Evolutionary conservation across 768 basidiomycete genomes (phyloP), one percentile per base, ranked within the genome.

Genomic region (Chalciporus piperatus): DNA sequence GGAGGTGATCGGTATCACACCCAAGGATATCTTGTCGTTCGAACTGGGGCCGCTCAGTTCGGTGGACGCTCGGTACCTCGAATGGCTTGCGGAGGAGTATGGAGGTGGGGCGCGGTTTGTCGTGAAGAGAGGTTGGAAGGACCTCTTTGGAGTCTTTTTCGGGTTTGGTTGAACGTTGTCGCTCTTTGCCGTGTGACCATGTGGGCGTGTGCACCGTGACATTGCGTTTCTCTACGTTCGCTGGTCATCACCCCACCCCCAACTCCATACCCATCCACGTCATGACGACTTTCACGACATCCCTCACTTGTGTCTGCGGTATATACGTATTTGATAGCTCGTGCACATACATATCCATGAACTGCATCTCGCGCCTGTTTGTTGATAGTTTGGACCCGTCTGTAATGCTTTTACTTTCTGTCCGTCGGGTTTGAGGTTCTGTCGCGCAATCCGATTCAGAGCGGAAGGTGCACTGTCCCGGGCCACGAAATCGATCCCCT

Each of bases 51-150:
- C 89, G 7, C 68, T 89, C 51, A 92, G 89, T 60, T 70, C 74
- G 5, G 62, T 84, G 42, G 90, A 92, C 55, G 83, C 77, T n/a
- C 74, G 73, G 39, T 92, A 91, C 63, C 70, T 91, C 30, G 87
- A 89, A 63, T 92, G 88, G 87, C 71, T 93, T 16, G 80, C 75
- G 1, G 76, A 76, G 45, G 85, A 88, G 66, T 87, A 87, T 52
- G 82, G 76, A 4, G 74, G 74, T 2, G 76, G 77, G 0, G 55
- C 58, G 8, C 61, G 59, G 46, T 65, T 77, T 27, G 63, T 70
- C 25, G 75, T 79, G 37, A 70, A 66, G 53, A 63, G 76, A 16
- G 72, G 76, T 3, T 80, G 78, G 78, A 71, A 72, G 49, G 78
- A 80, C 54, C 50, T 80, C 5, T 57, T 78, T 4, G 67, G 74